Evolutionary conservation across 371 early-diverging fungal species (phyloP), one percentile per base, ranked within the genome.

Genomic region (Umbelopsis sp.): DNA sequence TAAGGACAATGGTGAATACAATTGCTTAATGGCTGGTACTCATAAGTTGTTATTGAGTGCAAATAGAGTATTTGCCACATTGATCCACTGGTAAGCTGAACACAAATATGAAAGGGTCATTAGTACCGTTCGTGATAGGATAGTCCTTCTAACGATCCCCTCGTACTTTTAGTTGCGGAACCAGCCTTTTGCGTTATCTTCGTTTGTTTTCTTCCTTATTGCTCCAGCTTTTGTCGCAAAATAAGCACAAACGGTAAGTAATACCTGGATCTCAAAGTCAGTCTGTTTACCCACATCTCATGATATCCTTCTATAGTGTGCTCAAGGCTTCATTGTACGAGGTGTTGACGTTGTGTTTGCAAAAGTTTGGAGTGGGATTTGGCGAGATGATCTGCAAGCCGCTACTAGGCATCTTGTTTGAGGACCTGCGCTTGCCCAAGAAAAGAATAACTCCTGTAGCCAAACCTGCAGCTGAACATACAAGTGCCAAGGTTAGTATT

Each of bases 351-450:
- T 64, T 86, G 14, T 86, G 84, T 50, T 62, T 86, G 37, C 77
- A 81, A 62, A 78, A 79, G 63, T 83, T 73, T 63, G 82, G 84
- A 0, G 75, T 76, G 45, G 75, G 74, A 0, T 82, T 86, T 67
- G 79, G 72, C 22, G 74, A 79, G 44, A 73, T 44, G 24, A 70
- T 80, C 20, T 65, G 72, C n/a, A 83, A 79, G 66, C 73, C 79
- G 10, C 62, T 81, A 50, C 63, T 76, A 11, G n/a, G 53, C 16
- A 65, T 67, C 24, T 50, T 80, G 37, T 63, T 79, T 44, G 72
- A 79, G 50, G 80, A 83, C 50, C 69, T 78, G 3, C 67, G 46
- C 3, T 68, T 76, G 5, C 37, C 68, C 32, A 57, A 57, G 35
- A 69, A 74, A 63, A 68, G 70, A 14, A 73, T 71, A 35, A 22